Evolutionary conservation across 2,329 filamentous ascomycete genomes (phyloP), one percentile per base, ranked within the genome.

Genomic region (Scortechinia acanthostroma): DNA sequence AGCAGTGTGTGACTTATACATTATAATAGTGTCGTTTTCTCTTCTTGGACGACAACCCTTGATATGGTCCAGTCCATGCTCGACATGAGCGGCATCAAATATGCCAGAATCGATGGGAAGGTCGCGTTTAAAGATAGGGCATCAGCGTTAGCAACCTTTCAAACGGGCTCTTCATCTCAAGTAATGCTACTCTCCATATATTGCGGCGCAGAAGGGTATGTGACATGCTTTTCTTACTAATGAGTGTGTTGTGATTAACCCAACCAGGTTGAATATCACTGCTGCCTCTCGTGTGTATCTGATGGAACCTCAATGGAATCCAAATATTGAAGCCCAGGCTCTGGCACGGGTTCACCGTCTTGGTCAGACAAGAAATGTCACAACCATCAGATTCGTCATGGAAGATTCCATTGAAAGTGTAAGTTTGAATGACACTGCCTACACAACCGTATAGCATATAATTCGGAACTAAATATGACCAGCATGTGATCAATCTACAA

Each of bases 251-350:
- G 89, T 84, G 58, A 91, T 91, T 0, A 93, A 91, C 51, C 91
- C 93, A 16, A 77, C 96, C 15, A 91, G 91, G 14, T 80, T 97
- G 30, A 97, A 97, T 58, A 70, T 97, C 45, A 96, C 91, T 0
- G 74, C 87, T 0, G 91, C 85, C 22, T 93, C 83, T 58, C 86
- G 79, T 46, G 91, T 94, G 14, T 97, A 93, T 60, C 86, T 97
- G 55, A 97, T 98, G 91, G 93, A 98, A 61, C 93, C 93, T 3
- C 91, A 96, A 58, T 98, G 91, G 69, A 98, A 98, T 57, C 93
- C 93, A 0, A 91, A 90, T 0, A 89, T 91, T 0, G 91, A 98
- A 62, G 88, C 90, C 3, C 93, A 98, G 65, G 93, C 93, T 2
- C 77, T 97, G 4, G 93, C 97, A 60, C 88, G 93, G 22, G 88